Percentiles rank a stretch among this genome's conserved stretches.
Conservation (phyloP, 202 grass and related monocot species). For the Cymbopogon flexuosus region DNA sequence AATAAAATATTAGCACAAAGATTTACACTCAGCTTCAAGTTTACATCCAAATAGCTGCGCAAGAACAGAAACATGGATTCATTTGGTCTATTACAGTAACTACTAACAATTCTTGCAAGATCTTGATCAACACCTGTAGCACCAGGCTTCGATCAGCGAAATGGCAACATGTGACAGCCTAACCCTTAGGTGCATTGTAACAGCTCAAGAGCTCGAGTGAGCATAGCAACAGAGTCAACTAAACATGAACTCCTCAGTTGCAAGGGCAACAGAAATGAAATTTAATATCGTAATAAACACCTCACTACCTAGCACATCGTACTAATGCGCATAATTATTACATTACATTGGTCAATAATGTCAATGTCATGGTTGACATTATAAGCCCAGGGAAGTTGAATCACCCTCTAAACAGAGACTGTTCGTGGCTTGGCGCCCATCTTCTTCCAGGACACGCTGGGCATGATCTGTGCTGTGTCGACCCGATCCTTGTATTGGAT, state of each 20-base stretch:
- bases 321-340: slow-evolving; percentile 1
- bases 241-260: not conserved
- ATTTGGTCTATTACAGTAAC: not conserved
- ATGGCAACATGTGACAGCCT: not conserved
- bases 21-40: not conserved
- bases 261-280: not conserved
- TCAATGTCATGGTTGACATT: slow-evolving; percentile 59
- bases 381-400: not conserved
- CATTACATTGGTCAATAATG: slow-evolving; percentile 41
- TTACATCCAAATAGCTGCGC: not conserved
- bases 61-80: not conserved
- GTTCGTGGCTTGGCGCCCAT: slow-evolving; percentile 60
- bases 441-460: slow-evolving; percentile 84
- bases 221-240: not conserved
- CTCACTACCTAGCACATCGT: not conserved
- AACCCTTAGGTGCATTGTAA: not conserved
- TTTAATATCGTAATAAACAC: not conserved
- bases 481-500: slow-evolving; percentile 72
- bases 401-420: slow-evolving; percentile 36
- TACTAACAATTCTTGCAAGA: not conserved
- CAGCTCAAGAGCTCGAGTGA: not conserved
- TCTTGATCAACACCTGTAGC: not conserved
- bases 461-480: slow-evolving; percentile 72
- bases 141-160: not conserved
- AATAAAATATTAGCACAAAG: not conserved